phyloP scores from a whole-genome alignment of 108 stramenopile species.

The Skeletonema menzelii region DNA sequence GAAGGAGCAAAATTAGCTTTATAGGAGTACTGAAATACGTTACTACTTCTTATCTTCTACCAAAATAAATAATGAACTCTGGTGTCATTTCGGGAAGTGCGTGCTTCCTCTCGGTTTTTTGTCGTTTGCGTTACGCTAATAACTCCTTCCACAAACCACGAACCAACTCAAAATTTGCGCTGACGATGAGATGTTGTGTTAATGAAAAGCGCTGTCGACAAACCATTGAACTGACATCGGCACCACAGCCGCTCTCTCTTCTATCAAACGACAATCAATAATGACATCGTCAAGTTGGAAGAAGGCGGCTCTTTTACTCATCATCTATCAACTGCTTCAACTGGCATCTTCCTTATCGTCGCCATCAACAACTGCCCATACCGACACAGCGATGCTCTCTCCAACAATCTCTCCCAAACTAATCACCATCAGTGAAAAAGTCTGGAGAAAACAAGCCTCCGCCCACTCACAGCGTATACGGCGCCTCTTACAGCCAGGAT shows the following conservation, averaged over 20 bases:
- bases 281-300: background rate
- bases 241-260: background rate
- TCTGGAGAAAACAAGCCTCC: slow-evolving; percentile 20
- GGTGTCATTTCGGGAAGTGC: too few species aligned
- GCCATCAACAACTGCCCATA: background rate
- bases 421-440: background rate
- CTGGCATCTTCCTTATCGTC: background rate
- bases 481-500: slow-evolving; percentile 15
- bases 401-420: background rate
- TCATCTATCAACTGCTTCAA: background rate
- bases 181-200: background rate
- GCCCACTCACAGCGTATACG: slow-evolving; percentile 3
- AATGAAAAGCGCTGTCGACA: too few species aligned
- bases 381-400: background rate
- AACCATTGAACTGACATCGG: background rate
- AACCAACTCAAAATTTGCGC: background rate
- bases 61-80: too few species aligned
- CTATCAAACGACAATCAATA: background rate
- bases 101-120: too few species aligned
- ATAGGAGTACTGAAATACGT: too few species aligned
- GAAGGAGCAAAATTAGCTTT: too few species aligned
- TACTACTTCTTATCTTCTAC: too few species aligned
- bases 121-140: background rate
- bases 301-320: background rate
- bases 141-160: background rate